Evolutionary conservation across 2,329 filamentous ascomycete species (phyloP).

Genomic region (Xylariales sp.): DNA sequence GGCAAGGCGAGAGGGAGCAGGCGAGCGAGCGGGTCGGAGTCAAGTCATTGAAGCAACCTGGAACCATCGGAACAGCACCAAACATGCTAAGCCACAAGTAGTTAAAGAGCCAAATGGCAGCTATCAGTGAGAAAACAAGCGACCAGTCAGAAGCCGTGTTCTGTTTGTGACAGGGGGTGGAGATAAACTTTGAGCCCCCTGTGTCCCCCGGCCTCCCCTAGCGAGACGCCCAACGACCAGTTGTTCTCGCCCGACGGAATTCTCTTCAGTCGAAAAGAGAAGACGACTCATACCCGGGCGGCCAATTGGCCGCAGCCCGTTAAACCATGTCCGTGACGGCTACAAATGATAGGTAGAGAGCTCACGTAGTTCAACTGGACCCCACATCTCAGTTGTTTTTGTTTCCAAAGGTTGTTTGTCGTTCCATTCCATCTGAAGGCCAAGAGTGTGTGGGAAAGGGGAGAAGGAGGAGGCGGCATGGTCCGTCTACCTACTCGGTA

Average conservation of each 20-base stretch:
- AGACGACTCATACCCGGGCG: constrained; percentile 9
- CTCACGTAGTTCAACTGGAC: constrained; percentile 5
- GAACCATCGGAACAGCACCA: not conserved
- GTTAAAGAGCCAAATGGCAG: constrained; percentile 1
- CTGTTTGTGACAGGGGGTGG: constrained; percentile 30
- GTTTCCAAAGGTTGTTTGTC: constrained; percentile 2
- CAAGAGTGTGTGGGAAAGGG: not conserved
- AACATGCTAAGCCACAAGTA: constrained; percentile 11
- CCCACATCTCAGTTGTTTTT: not conserved
- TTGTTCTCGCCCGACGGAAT: constrained; percentile 22
- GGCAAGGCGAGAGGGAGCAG: constrained; percentile 25
- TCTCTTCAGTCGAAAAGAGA: constrained; percentile 4
- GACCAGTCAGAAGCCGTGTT: constrained; percentile 32
- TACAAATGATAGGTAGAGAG: constrained; percentile 22
- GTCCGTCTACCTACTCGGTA: not conserved
- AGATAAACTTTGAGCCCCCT: constrained; percentile 22
- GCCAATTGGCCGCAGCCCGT: constrained; percentile 19
- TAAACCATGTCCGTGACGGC: not conserved
- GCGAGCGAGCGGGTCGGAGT: constrained; percentile 30
- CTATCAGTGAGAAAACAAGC: constrained; percentile 24
- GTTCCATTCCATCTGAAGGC: constrained; percentile 5
- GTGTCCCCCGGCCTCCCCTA: constrained; percentile 18
- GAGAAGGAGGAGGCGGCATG: not conserved
- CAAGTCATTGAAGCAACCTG: constrained; percentile 20
- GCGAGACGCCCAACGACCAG: constrained; percentile 23